Conservation (phyloP, 108 stramenopile species). For the Cyclotella choctawhatcheeana region DNA sequence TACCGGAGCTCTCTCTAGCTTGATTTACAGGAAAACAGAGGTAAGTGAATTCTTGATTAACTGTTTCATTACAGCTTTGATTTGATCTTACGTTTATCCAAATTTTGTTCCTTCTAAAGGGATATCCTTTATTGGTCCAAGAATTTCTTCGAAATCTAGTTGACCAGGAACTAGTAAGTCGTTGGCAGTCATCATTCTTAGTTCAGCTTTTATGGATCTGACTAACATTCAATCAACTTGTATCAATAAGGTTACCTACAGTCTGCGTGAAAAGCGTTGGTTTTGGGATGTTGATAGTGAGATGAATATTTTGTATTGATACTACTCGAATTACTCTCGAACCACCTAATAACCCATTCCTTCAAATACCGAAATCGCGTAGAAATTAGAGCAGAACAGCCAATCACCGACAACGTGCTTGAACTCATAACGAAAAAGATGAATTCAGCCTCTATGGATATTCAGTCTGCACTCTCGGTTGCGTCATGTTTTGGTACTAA, state of each 20-base stretch:
- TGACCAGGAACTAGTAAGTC: conserved; percentile 27
- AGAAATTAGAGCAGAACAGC: no score
- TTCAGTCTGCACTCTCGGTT: conserved; percentile 15
- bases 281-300: conserved; percentile 51
- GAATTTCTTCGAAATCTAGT: conserved; percentile 36
- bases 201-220: no score
- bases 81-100: no score
- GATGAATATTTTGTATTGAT: conserved; percentile 16
- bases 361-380: background rate
- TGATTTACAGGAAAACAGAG: conserved; percentile 59
- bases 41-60: no score
- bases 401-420: conserved; percentile 1
- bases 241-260: no score
- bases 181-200: no score
- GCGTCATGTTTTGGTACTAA: conserved; percentile 25
- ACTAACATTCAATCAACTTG: no score
- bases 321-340: background rate
- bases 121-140: conserved; percentile 48
- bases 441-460: background rate
- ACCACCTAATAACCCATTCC: background rate
- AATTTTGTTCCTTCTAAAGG: no score
- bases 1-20: conserved; percentile 23
- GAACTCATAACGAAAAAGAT: conserved; percentile 38
- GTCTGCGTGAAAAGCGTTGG: conserved; percentile 45
- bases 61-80: no score